phyloP scores from a whole-genome alignment of 2,329 filamentous ascomycete genomes.

The Pseudopyricularia javanii region DNA sequence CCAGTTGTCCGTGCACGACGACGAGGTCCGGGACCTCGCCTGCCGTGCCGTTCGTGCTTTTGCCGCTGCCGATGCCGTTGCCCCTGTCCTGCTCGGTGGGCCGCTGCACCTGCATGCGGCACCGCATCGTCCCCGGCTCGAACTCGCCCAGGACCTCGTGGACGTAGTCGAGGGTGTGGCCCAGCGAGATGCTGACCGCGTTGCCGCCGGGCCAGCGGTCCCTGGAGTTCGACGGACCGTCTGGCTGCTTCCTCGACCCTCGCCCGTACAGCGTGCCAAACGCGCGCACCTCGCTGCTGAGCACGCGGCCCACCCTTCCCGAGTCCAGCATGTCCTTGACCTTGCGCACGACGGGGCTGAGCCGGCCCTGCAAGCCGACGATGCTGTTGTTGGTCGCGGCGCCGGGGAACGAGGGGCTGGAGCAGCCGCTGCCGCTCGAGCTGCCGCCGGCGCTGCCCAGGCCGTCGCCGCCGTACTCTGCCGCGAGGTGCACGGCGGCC shows the following conservation, averaged over 20 bases:
- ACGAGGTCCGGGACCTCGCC: slow-evolving; percentile 17
- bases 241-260: slow-evolving; percentile 11
- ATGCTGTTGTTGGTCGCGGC: slow-evolving; percentile 23
- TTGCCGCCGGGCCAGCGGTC: slow-evolving; percentile 34
- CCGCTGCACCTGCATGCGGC: slow-evolving; percentile 31
- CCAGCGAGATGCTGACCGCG: slow-evolving; percentile 26
- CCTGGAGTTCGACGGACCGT: slow-evolving; percentile 31
- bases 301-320: slow-evolving; percentile 35
- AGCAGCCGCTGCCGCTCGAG: neutral
- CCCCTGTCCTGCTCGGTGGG: slow-evolving; percentile 12
- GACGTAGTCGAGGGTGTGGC: slow-evolving; percentile 32
- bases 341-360: slow-evolving; percentile 29
- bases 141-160: slow-evolving; percentile 33
- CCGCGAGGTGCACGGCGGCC: slow-evolving; percentile 28
- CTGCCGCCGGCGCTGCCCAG: neutral
- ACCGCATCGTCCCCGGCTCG: slow-evolving; percentile 14
- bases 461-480: slow-evolving; percentile 3
- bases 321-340: slow-evolving; percentile 29
- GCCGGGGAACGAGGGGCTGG: slow-evolving; percentile 1
- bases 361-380: slow-evolving; percentile 37
- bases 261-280: slow-evolving; percentile 22
- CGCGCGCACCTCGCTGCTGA: slow-evolving; percentile 33
- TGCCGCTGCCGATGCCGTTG: neutral
- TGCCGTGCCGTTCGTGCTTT: slow-evolving; percentile 4
- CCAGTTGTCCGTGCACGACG: slow-evolving; percentile 19